These are phyloP conservation scores for Solanum megistacrolobum DNA, from an alignment of 257 asterid genomes.

Conservation along the genomic window DNA sequence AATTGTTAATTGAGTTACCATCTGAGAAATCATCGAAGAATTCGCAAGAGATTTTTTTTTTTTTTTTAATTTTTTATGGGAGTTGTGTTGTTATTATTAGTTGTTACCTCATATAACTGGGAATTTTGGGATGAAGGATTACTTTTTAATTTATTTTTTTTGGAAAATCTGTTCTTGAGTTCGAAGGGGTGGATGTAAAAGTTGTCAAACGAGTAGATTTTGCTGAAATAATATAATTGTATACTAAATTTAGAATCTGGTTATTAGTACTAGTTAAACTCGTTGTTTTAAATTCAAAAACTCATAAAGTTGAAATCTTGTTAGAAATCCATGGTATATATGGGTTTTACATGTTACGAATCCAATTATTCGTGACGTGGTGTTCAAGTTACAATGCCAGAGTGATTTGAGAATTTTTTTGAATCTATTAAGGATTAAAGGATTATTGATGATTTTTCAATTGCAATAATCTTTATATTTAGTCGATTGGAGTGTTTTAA, in stretches of 20 bases:
- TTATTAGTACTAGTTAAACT: background rate
- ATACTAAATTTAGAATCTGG: background rate
- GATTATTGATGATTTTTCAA: background rate
- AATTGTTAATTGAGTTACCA: background rate
- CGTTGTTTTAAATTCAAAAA: background rate
- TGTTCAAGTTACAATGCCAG: background rate
- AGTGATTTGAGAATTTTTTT: background rate
- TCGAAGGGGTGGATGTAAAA: background rate
- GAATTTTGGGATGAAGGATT: background rate
- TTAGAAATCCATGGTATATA: background rate
- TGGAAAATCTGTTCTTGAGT: background rate
- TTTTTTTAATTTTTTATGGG: background rate
- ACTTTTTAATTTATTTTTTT: background rate
- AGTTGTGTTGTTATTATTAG: background rate
- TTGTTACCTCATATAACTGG: background rate
- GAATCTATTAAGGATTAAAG: background rate
- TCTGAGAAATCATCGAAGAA: background rate
- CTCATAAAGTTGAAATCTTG: background rate
- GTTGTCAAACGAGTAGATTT: background rate
- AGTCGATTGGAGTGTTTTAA: background rate
- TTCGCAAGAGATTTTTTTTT: background rate
- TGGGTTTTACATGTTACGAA: background rate
- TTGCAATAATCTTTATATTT: background rate
- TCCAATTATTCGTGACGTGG: background rate
- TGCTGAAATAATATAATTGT: background rate